A percentile compares a stretch with the other conserved stretches of the same genome.
phyloP scores from a whole-genome alignment of 495 filamentous ascomycete species.

The Aspergillus ellipticus region DNA sequence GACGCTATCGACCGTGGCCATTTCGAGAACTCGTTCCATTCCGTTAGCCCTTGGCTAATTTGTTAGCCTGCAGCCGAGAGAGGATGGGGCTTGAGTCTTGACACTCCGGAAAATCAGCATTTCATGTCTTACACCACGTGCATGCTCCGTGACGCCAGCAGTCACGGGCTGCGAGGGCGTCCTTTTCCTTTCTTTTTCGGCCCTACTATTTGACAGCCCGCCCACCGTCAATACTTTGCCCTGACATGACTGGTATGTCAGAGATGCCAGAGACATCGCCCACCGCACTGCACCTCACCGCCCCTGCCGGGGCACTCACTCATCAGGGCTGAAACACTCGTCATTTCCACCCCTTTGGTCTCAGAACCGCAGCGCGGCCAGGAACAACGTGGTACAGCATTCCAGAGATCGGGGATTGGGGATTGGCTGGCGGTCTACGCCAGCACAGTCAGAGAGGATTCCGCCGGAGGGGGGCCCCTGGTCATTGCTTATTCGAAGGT shows the following conservation, averaged over 20 bases:
- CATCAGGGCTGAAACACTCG: conserved; percentile 19
- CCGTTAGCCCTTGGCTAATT: neutral
- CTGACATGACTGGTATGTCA: conserved; percentile 7
- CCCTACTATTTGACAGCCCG: neutral
- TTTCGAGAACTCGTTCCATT: neutral
- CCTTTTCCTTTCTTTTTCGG: neutral
- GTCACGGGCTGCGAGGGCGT: neutral
- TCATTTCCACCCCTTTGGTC: conserved; percentile 12
- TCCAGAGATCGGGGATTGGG: neutral
- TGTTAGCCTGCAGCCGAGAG: neutral
- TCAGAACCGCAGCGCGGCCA: conserved; percentile 3
- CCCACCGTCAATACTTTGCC: neutral
- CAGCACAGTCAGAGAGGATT: neutral
- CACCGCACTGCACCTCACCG: neutral
- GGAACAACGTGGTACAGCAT: conserved; percentile 10
- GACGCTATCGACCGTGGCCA: conserved; percentile 7
- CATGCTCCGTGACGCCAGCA: conserved; percentile 2
- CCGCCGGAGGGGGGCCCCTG: neutral
- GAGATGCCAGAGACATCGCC: neutral
- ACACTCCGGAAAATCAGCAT: neutral
- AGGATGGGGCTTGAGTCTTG: neutral
- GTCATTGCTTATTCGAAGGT: neutral
- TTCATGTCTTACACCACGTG: conserved; percentile 9
- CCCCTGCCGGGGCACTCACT: conserved; percentile 1
- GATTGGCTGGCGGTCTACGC: neutral